phyloP scores from a whole-genome alignment of 345 rosid genomes.

The Nephelium lappaceum region DNA sequence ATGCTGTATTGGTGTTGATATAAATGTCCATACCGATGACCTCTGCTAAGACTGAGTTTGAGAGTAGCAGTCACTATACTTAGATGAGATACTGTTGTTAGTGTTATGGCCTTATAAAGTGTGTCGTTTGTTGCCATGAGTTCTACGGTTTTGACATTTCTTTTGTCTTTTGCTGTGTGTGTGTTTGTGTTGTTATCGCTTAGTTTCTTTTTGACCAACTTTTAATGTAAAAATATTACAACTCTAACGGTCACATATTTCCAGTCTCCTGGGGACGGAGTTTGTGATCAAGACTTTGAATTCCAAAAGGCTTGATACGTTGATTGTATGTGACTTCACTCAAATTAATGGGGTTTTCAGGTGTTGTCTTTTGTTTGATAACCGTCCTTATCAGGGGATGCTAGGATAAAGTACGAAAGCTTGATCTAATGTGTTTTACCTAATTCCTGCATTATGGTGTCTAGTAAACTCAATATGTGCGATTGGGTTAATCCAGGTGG shows the following conservation, averaged over 20 bases:
- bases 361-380: not conserved
- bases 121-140: not conserved
- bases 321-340: not conserved
- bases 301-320: not conserved
- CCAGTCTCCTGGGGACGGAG: not conserved
- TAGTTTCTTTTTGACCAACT: not conserved
- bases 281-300: not conserved
- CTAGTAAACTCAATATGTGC: not conserved
- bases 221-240: too few species aligned
- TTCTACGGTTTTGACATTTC: too few species aligned
- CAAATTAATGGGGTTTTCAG: not conserved
- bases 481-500: not conserved
- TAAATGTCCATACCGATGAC: not conserved
- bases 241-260: not conserved
- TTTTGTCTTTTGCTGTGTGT: too few species aligned
- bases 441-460: not conserved
- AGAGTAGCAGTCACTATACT: not conserved
- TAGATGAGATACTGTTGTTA: not conserved
- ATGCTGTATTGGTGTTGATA: not conserved
- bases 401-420: not conserved
- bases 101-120: not conserved
- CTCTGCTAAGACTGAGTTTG: not conserved
- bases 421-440: not conserved
- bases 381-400: not conserved
- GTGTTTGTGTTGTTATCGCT: constrained; percentile 50